phyloP scores from a whole-genome alignment of 176 grass and related monocot species.

The Canna indica region DNA sequence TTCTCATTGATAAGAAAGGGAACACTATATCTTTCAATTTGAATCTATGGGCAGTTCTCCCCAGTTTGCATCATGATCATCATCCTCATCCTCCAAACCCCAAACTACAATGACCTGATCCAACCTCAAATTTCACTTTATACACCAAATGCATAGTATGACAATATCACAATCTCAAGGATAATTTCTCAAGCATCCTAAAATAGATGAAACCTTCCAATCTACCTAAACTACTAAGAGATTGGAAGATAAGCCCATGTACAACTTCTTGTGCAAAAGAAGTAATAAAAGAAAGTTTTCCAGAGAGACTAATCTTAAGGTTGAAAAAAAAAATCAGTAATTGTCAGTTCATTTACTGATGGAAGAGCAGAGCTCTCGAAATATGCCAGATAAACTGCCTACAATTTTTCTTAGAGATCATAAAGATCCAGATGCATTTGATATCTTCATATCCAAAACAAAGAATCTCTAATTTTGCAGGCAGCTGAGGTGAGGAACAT shows the following conservation, averaged over 20 bases:
- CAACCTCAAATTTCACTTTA: neutral
- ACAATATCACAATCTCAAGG: neutral
- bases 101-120: neutral
- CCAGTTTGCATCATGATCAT: neutral
- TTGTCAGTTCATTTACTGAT: neutral
- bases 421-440: neutral
- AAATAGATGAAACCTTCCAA: no score
- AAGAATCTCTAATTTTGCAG: neutral
- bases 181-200: neutral
- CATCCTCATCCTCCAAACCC: neutral
- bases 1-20: neutral
- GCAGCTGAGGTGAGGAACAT: neutral
- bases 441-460: neutral
- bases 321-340: neutral
- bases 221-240: no score
- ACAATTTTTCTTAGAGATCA: neutral
- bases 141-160: neutral
- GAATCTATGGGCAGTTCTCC: neutral
- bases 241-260: neutral
- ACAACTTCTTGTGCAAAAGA: neutral
- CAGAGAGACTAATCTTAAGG: neutral
- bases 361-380: neutral
- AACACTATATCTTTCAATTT: neutral
- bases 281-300: neutral
- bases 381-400: neutral